These are phyloP conservation scores for Trifolium fragiferum DNA, from an alignment of 306 rosid species.

Conservation along the genomic window DNA sequence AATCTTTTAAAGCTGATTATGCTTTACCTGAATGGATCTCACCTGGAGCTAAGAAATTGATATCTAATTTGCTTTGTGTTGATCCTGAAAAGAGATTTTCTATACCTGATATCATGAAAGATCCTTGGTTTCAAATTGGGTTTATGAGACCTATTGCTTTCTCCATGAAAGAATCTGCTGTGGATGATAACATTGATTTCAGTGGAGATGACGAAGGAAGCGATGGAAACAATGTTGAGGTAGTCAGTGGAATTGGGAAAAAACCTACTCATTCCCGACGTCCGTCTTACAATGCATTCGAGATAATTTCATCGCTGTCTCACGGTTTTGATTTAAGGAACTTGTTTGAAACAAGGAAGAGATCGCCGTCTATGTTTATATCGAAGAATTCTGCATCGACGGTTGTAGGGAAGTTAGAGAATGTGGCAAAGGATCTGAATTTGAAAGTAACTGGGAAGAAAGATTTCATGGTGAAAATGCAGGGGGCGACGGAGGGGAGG, in stretches of 20 bases:
- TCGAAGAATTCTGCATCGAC: conserved; percentile 61
- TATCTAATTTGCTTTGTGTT: conserved; percentile 63
- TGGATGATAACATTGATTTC: conserved; percentile 33
- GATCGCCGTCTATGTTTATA: conserved; percentile 62
- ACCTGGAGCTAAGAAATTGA: conserved; percentile 51
- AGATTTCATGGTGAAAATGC: conserved; percentile 64
- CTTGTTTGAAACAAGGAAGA: conserved; percentile 75
- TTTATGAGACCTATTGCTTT: conserved; percentile 56
- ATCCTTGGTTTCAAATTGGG: conserved; percentile 75
- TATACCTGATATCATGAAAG: conserved; percentile 53
- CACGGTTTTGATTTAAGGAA: conserved; percentile 75
- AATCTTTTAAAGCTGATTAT: conserved; percentile 74
- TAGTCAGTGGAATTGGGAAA: neutral
- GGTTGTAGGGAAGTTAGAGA: conserved; percentile 60
- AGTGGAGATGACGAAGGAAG: conserved; percentile 19
- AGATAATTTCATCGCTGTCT: conserved; percentile 72
- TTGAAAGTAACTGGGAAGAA: conserved; percentile 53
- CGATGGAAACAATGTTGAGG: neutral
- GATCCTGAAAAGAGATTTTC: conserved; percentile 70
- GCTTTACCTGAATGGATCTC: conserved; percentile 73
- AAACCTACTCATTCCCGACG: no score
- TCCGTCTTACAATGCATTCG: conserved; percentile 65
- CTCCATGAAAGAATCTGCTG: conserved; percentile 44
- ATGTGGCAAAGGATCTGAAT: conserved; percentile 54
- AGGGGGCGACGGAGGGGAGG: conserved; percentile 64